A percentile compares a stretch with the other conserved stretches of the same genome.
Evolutionary conservation across 1,139 yeast genomes (phyloP).

Genomic region (Geotrichum bryndzae): DNA sequence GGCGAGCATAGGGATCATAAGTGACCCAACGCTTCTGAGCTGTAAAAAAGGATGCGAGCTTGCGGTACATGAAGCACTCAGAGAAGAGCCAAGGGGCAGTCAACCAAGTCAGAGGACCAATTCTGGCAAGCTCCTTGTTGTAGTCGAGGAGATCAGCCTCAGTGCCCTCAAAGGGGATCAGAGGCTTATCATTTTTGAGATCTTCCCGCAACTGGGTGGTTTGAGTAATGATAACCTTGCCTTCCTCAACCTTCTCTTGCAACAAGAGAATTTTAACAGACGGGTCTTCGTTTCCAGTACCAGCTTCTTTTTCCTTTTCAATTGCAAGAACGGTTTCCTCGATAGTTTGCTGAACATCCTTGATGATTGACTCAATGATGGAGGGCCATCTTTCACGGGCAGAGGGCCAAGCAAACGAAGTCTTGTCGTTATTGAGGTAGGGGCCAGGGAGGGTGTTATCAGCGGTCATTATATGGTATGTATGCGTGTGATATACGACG

Average conservation of each 20-base stretch:
- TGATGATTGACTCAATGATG: conserved; percentile 60
- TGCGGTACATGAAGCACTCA: conserved; percentile 79
- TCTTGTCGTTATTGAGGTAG: conserved; percentile 54
- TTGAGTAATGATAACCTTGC: conserved; percentile 34
- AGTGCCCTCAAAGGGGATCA: conserved; percentile 25
- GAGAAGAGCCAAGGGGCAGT: conserved; percentile 89
- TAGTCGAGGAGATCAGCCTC: conserved; percentile 31
- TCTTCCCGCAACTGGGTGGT: conserved; percentile 35
- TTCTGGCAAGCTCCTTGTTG: conserved; percentile 39
- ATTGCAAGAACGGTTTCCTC: conserved; percentile 20
- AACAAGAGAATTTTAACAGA: background rate
- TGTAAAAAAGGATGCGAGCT: conserved; percentile 46
- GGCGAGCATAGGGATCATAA: conserved; percentile 65
- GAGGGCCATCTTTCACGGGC: conserved; percentile 83
- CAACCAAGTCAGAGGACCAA: conserved; percentile 55
- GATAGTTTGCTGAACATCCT: conserved; percentile 47
- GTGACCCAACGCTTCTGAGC: conserved; percentile 45
- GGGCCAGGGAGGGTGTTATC: conserved; percentile 23
- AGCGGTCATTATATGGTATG: background rate
- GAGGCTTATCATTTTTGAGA: conserved; percentile 30
- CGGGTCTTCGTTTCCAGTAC: background rate
- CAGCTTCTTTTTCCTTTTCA: conserved; percentile 23
- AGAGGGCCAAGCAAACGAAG: conserved; percentile 78
- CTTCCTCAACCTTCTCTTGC: conserved; percentile 30
- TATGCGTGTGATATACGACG: background rate